Conservation (phyloP, 108 stramenopile genomes). For the Conticribra guillardii region DNA sequence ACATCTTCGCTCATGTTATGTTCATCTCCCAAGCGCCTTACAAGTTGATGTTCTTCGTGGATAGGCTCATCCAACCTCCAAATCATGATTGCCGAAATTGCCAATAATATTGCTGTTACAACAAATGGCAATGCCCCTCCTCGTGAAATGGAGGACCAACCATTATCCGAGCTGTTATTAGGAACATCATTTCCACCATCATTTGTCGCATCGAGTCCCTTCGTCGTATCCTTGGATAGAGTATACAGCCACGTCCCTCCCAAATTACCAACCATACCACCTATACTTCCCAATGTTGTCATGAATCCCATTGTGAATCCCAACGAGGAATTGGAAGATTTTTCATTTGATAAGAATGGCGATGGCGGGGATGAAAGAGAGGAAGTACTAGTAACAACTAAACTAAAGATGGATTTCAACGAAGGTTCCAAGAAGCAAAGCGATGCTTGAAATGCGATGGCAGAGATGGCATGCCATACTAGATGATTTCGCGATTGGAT, state of each 20-base stretch:
- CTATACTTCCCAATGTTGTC: conserved; percentile 23
- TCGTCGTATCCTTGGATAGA: conserved; percentile 20
- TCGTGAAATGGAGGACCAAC: no score
- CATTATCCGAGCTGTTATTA: no score
- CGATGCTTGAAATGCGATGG: conserved; percentile 21
- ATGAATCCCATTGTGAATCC: conserved; percentile 26
- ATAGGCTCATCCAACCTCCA: conserved; percentile 32
- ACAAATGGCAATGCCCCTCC: conserved; percentile 34
- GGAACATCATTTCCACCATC: no score
- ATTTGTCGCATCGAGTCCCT: no score
- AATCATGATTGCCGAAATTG: conserved; percentile 13
- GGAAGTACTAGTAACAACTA: no score
- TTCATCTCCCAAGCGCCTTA: not conserved
- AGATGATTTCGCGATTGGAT: conserved; percentile 24
- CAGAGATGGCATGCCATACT: conserved; percentile 21
- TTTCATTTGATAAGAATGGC: conserved; percentile 8
- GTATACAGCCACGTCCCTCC: conserved; percentile 35
- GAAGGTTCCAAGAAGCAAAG: conserved; percentile 32
- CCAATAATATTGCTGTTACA: conserved; percentile 17
- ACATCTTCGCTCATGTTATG: conserved; percentile 2
- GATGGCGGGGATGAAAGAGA: conserved; percentile 4
- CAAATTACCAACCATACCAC: conserved; percentile 37
- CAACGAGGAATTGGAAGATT: no score
- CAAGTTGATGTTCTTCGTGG: not conserved
- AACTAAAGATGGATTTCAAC: conserved; percentile 34